Conservation (phyloP, 1,284 basidiomycete species). For the Ustilago esculenta region DNA sequence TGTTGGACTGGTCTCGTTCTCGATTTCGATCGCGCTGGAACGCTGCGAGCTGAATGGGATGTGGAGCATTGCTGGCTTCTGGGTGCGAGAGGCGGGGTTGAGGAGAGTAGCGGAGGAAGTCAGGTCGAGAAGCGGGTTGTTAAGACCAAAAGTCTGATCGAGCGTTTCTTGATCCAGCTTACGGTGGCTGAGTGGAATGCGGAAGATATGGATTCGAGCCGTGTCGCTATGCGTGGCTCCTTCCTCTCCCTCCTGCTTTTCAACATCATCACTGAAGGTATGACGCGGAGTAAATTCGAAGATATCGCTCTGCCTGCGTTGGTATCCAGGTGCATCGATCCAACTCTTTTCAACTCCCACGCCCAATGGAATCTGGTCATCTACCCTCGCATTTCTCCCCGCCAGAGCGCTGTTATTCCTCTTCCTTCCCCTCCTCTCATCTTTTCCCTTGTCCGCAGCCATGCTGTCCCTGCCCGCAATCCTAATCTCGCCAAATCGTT, state of each 20-base stretch:
- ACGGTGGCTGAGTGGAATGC: conserved; percentile 17
- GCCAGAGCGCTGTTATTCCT: conserved; percentile 14
- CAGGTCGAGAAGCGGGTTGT: conserved; percentile 7
- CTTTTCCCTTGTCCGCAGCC: neutral
- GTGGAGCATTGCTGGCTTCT: conserved; percentile 11
- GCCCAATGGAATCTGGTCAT: conserved; percentile 1
- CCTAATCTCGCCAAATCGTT: conserved; percentile 1
- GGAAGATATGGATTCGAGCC: conserved; percentile 13
- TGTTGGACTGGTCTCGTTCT: neutral
- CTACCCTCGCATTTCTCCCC: neutral
- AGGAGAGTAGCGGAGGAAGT: neutral
- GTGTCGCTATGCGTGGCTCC: neutral
- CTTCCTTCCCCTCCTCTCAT: conserved; percentile 22
- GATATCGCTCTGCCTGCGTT: conserved; percentile 16
- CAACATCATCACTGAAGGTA: neutral
- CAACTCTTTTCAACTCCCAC: neutral
- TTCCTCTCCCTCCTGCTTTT: neutral
- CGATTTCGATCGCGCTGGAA: neutral
- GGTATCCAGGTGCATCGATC: conserved; percentile 4
- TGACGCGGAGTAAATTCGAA: neutral
- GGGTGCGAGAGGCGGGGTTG: neutral
- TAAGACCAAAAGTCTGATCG: conserved; percentile 16
- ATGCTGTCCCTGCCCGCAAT: neutral
- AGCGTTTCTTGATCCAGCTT: conserved; percentile 8
- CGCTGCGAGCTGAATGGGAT: neutral